These are phyloP conservation scores for Fistulifera solaris DNA, from an alignment of 108 stramenopile genomes.

Conservation along the genomic window DNA sequence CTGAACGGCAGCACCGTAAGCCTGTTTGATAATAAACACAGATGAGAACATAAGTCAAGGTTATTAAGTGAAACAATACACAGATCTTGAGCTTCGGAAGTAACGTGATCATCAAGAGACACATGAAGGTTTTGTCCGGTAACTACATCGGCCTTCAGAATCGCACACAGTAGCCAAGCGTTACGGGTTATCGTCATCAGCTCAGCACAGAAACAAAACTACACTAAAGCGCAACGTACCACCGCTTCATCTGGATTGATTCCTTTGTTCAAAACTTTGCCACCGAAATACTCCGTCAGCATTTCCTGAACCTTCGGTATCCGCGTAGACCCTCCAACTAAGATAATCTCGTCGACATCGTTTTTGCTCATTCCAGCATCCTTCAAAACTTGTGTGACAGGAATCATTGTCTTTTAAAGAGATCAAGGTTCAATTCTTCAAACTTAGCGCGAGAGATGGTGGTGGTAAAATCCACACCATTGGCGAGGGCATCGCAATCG, in stretches of 20 bases:
- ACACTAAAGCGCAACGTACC: neutral
- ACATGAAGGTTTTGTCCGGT: neutral
- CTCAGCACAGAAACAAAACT: neutral
- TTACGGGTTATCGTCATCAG: slow-evolving; percentile 4
- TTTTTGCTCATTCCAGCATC: slow-evolving; percentile 78
- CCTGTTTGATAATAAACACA: slow-evolving; percentile 17
- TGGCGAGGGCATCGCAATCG: slow-evolving; percentile 79
- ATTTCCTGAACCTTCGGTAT: slow-evolving; percentile 93
- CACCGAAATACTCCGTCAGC: slow-evolving; percentile 90
- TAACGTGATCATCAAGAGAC: slow-evolving; percentile 1
- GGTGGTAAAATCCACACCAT: slow-evolving; percentile 77
- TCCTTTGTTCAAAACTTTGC: slow-evolving; percentile 86
- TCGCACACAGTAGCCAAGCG: slow-evolving; percentile 4
- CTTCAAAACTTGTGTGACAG: slow-evolving; percentile 86
- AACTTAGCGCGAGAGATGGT: slow-evolving; percentile 95
- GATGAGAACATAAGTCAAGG: neutral
- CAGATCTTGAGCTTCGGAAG: neutral
- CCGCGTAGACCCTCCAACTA: slow-evolving; percentile 96
- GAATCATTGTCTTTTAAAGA: slow-evolving; percentile 95
- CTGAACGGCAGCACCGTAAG: slow-evolving; percentile 95
- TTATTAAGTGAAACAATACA: neutral
- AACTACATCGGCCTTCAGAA: slow-evolving; percentile 4
- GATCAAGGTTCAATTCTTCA: slow-evolving; percentile 92
- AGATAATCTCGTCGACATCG: slow-evolving; percentile 94
- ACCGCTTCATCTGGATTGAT: slow-evolving; percentile 98